Evolutionary conservation across 768 basidiomycete species (phyloP).

Genomic region (Auricularia auricula-judae): DNA sequence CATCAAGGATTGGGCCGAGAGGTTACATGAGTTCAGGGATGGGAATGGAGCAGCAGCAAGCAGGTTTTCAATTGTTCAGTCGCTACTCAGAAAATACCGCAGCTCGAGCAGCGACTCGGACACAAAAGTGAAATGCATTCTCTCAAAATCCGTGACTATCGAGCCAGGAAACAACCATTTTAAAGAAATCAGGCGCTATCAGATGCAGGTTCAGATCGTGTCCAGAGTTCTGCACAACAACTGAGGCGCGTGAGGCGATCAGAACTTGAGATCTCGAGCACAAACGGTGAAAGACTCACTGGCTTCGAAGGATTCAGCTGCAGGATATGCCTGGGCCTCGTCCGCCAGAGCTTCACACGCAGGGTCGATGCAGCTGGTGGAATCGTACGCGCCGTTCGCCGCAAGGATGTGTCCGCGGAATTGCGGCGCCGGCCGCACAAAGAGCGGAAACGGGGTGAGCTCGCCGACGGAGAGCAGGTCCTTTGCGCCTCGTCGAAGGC

Average conservation of each 20-base stretch:
- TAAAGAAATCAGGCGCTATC: neutral
- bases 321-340: neutral
- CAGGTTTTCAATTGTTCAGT: too few species aligned
- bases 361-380: neutral
- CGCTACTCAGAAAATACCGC: rapidly evolving
- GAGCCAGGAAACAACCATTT: neutral
- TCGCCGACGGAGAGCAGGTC: neutral
- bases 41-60: too few species aligned
- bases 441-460: neutral
- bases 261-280: neutral
- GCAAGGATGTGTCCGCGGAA: neutral
- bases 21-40: too few species aligned
- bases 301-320: neutral
- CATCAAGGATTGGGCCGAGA: too few species aligned
- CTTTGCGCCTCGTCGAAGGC: neutral
- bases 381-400: neutral
- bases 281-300: neutral
- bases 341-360: neutral
- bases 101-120: too few species aligned
- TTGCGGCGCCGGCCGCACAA: neutral
- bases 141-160: neutral
- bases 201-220: neutral
- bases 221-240: neutral
- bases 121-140: too few species aligned
- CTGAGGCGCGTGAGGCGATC: neutral